Evolutionary conservation across 129 eudicot species (phyloP).

Genomic region (Deinandra increscens): DNA sequence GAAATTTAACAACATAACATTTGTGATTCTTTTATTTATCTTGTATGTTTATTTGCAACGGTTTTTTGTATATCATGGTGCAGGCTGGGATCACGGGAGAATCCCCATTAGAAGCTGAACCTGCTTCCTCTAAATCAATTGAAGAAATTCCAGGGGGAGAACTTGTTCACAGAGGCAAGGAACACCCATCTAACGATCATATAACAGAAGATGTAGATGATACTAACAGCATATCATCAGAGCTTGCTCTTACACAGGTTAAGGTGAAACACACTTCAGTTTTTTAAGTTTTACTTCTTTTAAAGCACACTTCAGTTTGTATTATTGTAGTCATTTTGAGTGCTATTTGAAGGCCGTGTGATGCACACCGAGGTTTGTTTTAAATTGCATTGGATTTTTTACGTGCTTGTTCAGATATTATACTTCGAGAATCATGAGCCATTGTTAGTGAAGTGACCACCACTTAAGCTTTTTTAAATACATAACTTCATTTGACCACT

Average conservation of each 20-base stretch:
- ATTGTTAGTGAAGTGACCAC: neutral
- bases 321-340: neutral
- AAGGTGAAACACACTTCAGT: slow-evolving; percentile 8
- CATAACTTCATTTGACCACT: neutral
- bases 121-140: slow-evolving; percentile 8
- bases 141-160: slow-evolving; percentile 13
- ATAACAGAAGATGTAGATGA: slow-evolving; percentile 18
- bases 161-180: slow-evolving; percentile 17
- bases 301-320: slow-evolving; percentile 13
- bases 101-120: slow-evolving; percentile 22
- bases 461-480: neutral
- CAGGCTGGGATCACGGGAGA: slow-evolving; percentile 25
- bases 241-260: slow-evolving; percentile 33
- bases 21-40: slow-evolving; percentile 8
- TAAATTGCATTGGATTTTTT: neutral
- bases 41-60: slow-evolving; percentile 19
- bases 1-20: neutral
- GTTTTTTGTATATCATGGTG: slow-evolving; percentile 21
- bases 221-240: slow-evolving; percentile 24
- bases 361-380: neutral
- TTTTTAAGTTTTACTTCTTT: neutral
- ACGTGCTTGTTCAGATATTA: neutral
- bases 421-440: neutral
- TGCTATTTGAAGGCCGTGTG: neutral
- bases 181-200: slow-evolving; percentile 18